These are phyloP conservation scores for Jimgerdemannia flammicorona DNA, from an alignment of 192 early-diverging fungal species.

Conservation along the genomic window DNA sequence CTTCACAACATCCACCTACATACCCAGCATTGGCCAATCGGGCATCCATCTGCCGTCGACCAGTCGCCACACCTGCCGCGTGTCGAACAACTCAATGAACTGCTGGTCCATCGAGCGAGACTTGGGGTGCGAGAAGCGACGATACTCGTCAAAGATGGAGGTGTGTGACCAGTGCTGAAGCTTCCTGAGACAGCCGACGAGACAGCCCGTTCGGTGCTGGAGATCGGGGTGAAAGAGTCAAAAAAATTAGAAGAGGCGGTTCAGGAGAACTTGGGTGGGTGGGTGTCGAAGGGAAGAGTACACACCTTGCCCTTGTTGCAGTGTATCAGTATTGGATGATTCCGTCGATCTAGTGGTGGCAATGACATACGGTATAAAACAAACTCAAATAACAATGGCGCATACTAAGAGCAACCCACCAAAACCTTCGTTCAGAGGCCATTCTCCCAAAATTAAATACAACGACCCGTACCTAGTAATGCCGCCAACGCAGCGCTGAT, in stretches of 20 bases:
- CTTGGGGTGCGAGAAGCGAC: slow-evolving; percentile 84
- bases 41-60: slow-evolving; percentile 57
- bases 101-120: slow-evolving; percentile 83
- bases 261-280: neutral
- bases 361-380: slow-evolving; percentile 24
- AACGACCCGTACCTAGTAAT: slow-evolving; percentile 32
- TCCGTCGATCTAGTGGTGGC: slow-evolving; percentile 45
- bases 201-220: slow-evolving; percentile 92
- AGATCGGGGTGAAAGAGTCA: neutral
- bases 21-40: slow-evolving; percentile 61
- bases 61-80: slow-evolving; percentile 59
- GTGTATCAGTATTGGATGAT: slow-evolving; percentile 88
- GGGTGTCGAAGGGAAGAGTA: neutral
- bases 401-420: no score
- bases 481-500: slow-evolving; percentile 53
- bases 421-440: no score
- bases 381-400: neutral
- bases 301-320: slow-evolving; percentile 92
- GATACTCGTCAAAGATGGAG: slow-evolving; percentile 98
- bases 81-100: slow-evolving; percentile 80
- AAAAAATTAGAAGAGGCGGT: slow-evolving; percentile 7
- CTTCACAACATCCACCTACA: no score
- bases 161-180: slow-evolving; percentile 93
- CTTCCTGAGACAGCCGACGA: slow-evolving; percentile 93
- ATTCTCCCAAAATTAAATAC: neutral